Evolutionary conservation across 768 basidiomycete genomes (phyloP).

Genomic region (Polyporus arcularius): DNA sequence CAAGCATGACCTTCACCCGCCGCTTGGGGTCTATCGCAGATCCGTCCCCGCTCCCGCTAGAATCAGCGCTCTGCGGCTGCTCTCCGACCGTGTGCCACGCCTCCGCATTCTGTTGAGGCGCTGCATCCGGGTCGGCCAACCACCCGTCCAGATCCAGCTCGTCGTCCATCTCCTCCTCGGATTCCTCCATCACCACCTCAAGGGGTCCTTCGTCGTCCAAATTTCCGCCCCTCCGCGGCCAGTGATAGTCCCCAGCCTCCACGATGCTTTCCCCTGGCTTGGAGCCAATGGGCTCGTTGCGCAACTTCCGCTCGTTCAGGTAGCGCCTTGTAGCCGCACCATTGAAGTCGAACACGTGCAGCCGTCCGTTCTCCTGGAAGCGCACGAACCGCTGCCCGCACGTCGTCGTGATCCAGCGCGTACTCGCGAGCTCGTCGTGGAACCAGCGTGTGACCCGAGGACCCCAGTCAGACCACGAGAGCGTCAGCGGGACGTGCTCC

Average conservation of each 20-base stretch:
- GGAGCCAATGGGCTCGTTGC: constrained; percentile 2
- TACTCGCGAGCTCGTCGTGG: constrained; percentile 20
- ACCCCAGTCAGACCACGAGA: constrained; percentile 31
- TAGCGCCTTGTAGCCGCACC: constrained; percentile 11
- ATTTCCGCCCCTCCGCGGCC: background rate
- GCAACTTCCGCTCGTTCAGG: background rate
- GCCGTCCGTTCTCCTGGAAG: constrained; percentile 7
- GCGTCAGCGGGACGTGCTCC: background rate
- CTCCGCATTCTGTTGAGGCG: background rate
- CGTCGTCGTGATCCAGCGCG: constrained; percentile 35
- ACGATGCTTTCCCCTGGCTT: constrained; percentile 6
- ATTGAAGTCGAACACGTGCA: constrained; percentile 29
- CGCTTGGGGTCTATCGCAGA: background rate
- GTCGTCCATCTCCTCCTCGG: background rate
- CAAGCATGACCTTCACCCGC: constrained; percentile 10
- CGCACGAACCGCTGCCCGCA: constrained; percentile 32
- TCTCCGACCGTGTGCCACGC: background rate
- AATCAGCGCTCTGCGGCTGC: background rate
- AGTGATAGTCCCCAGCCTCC: constrained; percentile 8
- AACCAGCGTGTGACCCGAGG: constrained; percentile 27
- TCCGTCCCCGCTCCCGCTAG: background rate
- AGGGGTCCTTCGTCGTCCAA: background rate
- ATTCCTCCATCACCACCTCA: too few species aligned
- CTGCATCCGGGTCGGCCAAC: background rate
- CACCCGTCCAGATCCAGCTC: background rate